Percentiles rank a stretch among this genome's conserved stretches.
phyloP scores from a whole-genome alignment of 2,329 filamentous ascomycete species.

The Colletotrichum falcatum region DNA sequence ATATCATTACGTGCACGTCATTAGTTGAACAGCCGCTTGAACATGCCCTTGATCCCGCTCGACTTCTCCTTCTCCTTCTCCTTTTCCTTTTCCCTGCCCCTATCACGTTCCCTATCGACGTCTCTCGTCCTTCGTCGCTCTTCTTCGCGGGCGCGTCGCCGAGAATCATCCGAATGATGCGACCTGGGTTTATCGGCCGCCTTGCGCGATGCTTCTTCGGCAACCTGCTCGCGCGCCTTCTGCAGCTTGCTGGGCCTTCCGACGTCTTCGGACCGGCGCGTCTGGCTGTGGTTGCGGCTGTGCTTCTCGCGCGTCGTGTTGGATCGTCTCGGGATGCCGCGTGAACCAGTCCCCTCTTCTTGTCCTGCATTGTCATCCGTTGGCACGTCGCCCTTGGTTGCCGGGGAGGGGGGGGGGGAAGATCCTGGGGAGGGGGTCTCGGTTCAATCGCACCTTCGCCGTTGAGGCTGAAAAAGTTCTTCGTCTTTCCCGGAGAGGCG shows the following conservation, averaged over 20 bases:
- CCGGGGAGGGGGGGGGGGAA: conserved; percentile 40
- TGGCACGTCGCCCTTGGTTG: conserved; percentile 40
- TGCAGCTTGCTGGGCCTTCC: conserved; percentile 43
- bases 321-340: conserved; percentile 50
- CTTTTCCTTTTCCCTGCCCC: conserved; percentile 36
- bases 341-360: conserved; percentile 44
- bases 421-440: conserved; percentile 41
- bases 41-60: conserved; percentile 50
- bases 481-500: conserved; percentile 44
- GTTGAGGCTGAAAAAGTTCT: conserved; percentile 58
- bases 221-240: conserved; percentile 45
- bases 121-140: conserved; percentile 41
- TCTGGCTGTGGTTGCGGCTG: conserved; percentile 41
- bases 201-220: conserved; percentile 31
- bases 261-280: conserved; percentile 45
- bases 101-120: conserved; percentile 25
- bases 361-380: conserved; percentile 42
- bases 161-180: conserved; percentile 49
- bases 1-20: conserved; percentile 34
- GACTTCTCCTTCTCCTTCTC: conserved; percentile 44
- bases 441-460: conserved; percentile 50
- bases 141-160: conserved; percentile 47
- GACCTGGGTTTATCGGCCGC: conserved; percentile 46
- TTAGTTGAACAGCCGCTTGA: conserved; percentile 54
- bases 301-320: conserved; percentile 48